Conservation (phyloP, 2,329 filamentous ascomycete species). For the Shiraia bambusicola region DNA sequence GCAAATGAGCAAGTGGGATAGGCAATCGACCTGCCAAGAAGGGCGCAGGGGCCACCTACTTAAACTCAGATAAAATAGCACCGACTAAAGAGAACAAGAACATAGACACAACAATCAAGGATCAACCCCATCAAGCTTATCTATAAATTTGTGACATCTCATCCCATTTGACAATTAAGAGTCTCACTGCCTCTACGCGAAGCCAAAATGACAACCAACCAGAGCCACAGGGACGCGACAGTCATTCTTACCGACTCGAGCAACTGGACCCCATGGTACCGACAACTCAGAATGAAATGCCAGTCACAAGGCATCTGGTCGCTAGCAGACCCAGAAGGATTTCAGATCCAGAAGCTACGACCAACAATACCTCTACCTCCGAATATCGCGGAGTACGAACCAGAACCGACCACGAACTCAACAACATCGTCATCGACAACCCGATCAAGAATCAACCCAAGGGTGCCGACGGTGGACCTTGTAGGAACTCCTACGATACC, state of each 20-base stretch:
- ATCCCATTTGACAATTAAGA: too few relatives aligned
- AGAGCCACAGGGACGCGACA: constrained; percentile 63
- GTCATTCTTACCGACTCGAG: constrained; percentile 48
- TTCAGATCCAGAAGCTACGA: background rate
- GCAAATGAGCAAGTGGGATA: too few relatives aligned
- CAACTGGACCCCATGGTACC: background rate
- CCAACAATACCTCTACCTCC: background rate
- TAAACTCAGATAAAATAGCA: too few relatives aligned
- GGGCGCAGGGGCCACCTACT: too few relatives aligned
- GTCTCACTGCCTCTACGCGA: too few relatives aligned
- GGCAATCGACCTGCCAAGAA: too few relatives aligned
- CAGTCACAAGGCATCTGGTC: background rate
- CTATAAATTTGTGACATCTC: too few relatives aligned
- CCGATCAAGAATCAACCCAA: too few relatives aligned
- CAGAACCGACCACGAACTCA: background rate
- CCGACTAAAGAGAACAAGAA: too few relatives aligned
- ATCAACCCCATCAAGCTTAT: too few relatives aligned
- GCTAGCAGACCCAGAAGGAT: background rate
- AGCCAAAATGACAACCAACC: background rate
- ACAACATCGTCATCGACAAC: background rate
- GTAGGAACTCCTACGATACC: background rate
- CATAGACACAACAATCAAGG: too few relatives aligned
- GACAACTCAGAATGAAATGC: constrained; percentile 1
- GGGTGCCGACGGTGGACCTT: too few relatives aligned
- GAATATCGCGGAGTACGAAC: background rate